Evolutionary conservation across 306 rosid genomes (phyloP), one percentile per base, ranked within the genome.

Genomic region (Ziziphus jujuba): DNA sequence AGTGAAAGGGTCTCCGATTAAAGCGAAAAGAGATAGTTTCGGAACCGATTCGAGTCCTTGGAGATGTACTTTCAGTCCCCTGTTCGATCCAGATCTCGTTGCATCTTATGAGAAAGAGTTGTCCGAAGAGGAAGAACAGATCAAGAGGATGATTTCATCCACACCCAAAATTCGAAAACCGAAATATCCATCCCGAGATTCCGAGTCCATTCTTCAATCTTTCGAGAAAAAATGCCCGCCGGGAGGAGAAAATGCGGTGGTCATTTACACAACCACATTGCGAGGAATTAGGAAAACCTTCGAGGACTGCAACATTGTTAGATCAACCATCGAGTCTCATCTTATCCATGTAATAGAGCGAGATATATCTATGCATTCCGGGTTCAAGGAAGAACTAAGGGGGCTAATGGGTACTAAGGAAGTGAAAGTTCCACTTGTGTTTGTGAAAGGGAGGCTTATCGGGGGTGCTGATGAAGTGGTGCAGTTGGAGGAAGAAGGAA

Each of bases 341-440:
- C 70, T 77, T 2, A 78, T 95, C 52, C 85, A 70, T 0, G 53
- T 80, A 66, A 20, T 77, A 0, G 99, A 95, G 87, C 82, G 97
- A 14, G 99, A 95, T 15, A 79, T 90, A 48, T 95, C 99, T 0
- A 95, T 95, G 99, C 96, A 95, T 82, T 85, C 91, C 0, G 99
- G 97, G 35, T 80, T 87, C n/a, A 88, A 79, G 71, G 99, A 90
- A 75, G 96, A 95, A 66, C 65, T 95, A 51, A 65, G 91, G 71
- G 72, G 77, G 72, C 72, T 95, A n/a, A 81, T 82, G 85, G 89
- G 66, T 6, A 80, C 81, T 0, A 85, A 84, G 16, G 87, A 81
- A 21, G 87, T 95, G 33, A 91, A 76, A 38, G 97, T 95, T 56
- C 96, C 97, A 0, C 73, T 84, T 21, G 78, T 95, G 43, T 95